Evolutionary conservation across 1,284 basidiomycete genomes (phyloP).

Genomic region (Trametes polyzona): DNA sequence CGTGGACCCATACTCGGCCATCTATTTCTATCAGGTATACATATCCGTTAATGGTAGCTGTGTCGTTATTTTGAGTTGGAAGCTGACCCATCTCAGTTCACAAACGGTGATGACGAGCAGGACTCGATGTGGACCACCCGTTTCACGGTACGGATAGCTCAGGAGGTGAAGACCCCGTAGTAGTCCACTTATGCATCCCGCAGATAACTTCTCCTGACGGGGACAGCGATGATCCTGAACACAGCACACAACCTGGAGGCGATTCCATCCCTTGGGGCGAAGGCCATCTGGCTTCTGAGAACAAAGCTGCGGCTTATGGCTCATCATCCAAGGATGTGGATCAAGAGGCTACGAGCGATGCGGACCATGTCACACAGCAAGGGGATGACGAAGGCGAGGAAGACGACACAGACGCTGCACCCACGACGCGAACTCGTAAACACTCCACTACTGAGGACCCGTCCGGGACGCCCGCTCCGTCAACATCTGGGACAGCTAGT

Average conservation of each 20-base stretch:
- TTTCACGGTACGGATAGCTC: conserved; percentile 38
- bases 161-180: neutral
- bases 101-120: conserved; percentile 34
- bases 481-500: neutral
- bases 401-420: neutral
- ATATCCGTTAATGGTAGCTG: too few relatives aligned
- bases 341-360: too few relatives aligned
- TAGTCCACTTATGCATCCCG: neutral
- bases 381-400: too few relatives aligned
- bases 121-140: conserved; percentile 43
- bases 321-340: too few relatives aligned
- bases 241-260: conserved; percentile 40
- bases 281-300: conserved; percentile 21
- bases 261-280: conserved; percentile 38
- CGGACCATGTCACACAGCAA: too few relatives aligned
- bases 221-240: conserved; percentile 31
- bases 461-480: neutral
- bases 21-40: conserved; percentile 46
- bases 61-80: neutral
- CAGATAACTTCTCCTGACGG: conserved; percentile 39
- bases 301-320: neutral
- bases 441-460: neutral
- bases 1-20: conserved; percentile 42
- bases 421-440: neutral
- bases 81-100: conserved; percentile 34